Evolutionary conservation across 2,329 filamentous ascomycete species (phyloP).

Genomic region (Alternaria gansuensis): DNA sequence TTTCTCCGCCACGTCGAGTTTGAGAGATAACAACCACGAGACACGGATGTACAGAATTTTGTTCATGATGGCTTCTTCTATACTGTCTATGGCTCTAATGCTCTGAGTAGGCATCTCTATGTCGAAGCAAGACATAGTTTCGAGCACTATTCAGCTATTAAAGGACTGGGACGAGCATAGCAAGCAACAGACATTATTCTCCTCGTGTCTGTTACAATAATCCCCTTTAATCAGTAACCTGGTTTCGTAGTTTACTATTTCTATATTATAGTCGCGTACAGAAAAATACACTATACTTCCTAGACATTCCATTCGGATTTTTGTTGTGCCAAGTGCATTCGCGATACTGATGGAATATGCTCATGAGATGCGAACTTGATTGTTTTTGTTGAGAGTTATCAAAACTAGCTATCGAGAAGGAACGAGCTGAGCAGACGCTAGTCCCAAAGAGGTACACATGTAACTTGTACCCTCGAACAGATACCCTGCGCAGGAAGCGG

Average conservation of each 20-base stretch:
- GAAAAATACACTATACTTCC: too few relatives aligned
- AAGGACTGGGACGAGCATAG: neutral
- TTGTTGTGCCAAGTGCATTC: too few relatives aligned
- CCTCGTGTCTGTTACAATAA: neutral
- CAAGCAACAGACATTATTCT: neutral
- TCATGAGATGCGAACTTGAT: too few relatives aligned
- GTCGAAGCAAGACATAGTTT: conserved; percentile 7
- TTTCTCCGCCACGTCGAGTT: conserved; percentile 16
- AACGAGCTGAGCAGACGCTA: too few relatives aligned
- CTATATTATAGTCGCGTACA: too few relatives aligned
- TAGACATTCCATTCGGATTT: too few relatives aligned
- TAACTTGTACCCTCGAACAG: too few relatives aligned
- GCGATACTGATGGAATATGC: too few relatives aligned
- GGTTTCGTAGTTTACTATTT: neutral
- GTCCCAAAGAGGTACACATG: neutral
- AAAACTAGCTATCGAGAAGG: too few relatives aligned
- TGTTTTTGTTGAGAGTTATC: too few relatives aligned
- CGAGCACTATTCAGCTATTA: conserved; percentile 11
- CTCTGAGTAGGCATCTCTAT: conserved; percentile 13
- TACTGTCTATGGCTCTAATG: too few relatives aligned
- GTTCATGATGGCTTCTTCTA: conserved; percentile 7
- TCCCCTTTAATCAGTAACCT: neutral
- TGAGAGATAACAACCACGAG: conserved; percentile 6
- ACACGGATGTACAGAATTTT: conserved; percentile 9
- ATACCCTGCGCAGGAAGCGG: too few relatives aligned